Evolutionary conservation across 345 rosid genomes (phyloP), one percentile per base, ranked within the genome.

Genomic region (Aurinia saxatilis): DNA sequence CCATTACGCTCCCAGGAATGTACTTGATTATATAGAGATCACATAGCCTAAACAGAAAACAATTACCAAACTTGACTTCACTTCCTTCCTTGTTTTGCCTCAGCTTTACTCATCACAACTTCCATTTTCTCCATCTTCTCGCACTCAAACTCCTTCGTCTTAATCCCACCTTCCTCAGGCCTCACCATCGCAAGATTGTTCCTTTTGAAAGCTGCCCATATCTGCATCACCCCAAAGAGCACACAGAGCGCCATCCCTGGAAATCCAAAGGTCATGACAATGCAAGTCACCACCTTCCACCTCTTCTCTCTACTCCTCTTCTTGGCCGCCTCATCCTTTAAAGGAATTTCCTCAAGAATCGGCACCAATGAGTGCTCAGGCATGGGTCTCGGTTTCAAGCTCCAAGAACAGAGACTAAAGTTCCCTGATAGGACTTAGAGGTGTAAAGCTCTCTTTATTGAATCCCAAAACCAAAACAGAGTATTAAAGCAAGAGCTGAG

Each of bases 161-260:
- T 78, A 18, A 75, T 60, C 21, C 78, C 77, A 69, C 81, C 82
- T 50, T 82, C 96, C 73, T 80, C 89, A 0, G 82, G 87, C 63
- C 63, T 75, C 39, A 80, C 87, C 65, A 49, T 57, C 2, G 0
- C 66, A 51, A 0, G 83, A 85, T 2, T 87, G 82, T 75, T 84
- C 70, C 49, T 73, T 70, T 8, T 89, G 84, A 44, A 84, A 75
- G 72, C 91, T 75, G 65, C 70, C 85, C 93, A 86, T 55, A 88
- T 37, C 69, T 85, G 82, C 77, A 85, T 66, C 74, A 81, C 58
- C 5, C 73, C 66, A 12, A 81, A 81, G 15, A 86, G 82, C 13
- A 88, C 88, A 65, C n/a, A n/a, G n/a, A n/a, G n/a, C n/a, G n/a
- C n/a, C n/a, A 92, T 50, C 23, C 86, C 93, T 9, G 89, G 87